phyloP scores from a whole-genome alignment of 2,329 filamentous ascomycete genomes.

The Sphaerulina vaccinii region DNA sequence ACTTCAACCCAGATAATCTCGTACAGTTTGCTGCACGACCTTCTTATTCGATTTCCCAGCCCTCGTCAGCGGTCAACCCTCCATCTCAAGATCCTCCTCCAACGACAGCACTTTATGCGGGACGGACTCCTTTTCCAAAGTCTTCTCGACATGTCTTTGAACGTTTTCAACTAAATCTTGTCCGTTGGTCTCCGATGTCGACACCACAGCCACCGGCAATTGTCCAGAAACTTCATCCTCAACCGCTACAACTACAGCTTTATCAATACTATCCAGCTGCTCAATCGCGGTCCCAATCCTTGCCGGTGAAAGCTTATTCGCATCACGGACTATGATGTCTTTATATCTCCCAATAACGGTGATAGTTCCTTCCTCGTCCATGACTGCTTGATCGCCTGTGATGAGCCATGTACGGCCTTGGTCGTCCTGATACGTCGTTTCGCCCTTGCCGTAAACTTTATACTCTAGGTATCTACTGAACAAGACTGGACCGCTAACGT shows the following conservation, averaged over 20 bases:
- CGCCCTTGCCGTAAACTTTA: too few species aligned
- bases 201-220: neutral
- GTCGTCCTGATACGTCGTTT: slow-evolving; percentile 28
- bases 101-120: neutral
- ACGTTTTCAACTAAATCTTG: neutral
- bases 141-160: neutral
- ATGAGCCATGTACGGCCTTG: slow-evolving; percentile 53
- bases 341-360: slow-evolving; percentile 35
- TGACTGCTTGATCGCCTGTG: slow-evolving; percentile 59
- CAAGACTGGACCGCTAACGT: slow-evolving; percentile 26
- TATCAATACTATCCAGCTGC: neutral
- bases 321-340: slow-evolving; percentile 49
- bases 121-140: neutral
- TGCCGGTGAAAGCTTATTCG: slow-evolving; percentile 38
- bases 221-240: neutral
- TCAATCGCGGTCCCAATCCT: neutral
- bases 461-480: slow-evolving; percentile 22
- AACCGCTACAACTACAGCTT: neutral
- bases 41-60: neutral
- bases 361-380: slow-evolving; percentile 44
- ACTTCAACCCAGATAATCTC: too few species aligned
- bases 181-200: neutral
- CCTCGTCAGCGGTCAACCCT: slow-evolving; percentile 35
- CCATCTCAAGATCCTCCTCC: neutral
- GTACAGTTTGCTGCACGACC: neutral